These are phyloP conservation scores for Exophiala calicioides DNA, from an alignment of 2,329 filamentous ascomycete genomes.

Conservation along the genomic window DNA sequence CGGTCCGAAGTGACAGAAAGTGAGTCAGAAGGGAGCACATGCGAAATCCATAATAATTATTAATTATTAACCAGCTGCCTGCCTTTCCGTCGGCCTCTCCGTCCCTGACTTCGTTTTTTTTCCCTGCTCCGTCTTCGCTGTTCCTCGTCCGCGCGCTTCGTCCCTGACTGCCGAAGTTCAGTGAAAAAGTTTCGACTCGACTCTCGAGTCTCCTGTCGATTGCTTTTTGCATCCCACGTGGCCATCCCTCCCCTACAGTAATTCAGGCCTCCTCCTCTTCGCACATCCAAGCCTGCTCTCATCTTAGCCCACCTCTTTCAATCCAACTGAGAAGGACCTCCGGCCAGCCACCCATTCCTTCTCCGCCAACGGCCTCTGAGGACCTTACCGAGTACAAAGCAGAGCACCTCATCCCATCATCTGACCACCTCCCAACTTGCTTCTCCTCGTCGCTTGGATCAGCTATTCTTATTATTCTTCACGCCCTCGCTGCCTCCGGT, in stretches of 20 bases:
- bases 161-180: neutral
- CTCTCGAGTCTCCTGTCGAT: neutral
- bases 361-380: no score
- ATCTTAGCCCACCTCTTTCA: no score
- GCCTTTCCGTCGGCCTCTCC: neutral
- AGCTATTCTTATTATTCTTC: constrained; percentile 3
- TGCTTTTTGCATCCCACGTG: constrained; percentile 20
- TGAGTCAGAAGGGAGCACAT: constrained; percentile 18
- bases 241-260: constrained; percentile 4
- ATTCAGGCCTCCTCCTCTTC: no score
- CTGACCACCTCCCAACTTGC: constrained; percentile 16
- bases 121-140: neutral
- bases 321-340: no score
- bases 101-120: neutral
- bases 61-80: neutral
- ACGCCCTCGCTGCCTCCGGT: constrained; percentile 13
- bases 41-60: no score
- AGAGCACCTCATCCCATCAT: neutral
- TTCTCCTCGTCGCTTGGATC: neutral
- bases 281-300: no score
- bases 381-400: no score
- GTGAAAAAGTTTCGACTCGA: no score
- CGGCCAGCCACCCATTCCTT: no score
- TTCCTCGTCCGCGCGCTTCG: neutral
- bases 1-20: constrained; percentile 10